phyloP scores from a whole-genome alignment of 768 basidiomycete genomes.

The Mycena belliarum region DNA sequence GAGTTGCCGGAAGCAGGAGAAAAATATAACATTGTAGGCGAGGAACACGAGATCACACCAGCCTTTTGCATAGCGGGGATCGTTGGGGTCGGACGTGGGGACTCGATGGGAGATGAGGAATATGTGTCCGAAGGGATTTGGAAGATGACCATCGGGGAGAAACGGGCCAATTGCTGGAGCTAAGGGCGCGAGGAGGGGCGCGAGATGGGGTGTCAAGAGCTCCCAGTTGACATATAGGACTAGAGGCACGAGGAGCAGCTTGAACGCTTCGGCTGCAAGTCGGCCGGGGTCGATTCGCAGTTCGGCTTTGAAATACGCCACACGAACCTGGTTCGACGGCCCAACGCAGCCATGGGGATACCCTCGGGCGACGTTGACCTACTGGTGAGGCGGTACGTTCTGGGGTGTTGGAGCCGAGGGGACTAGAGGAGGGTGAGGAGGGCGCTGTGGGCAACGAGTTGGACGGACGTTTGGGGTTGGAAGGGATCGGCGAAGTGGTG shows the following conservation, averaged over 20 bases:
- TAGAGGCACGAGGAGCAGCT: constrained; percentile 61
- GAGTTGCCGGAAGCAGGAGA: constrained; percentile 82
- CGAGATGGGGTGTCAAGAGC: constrained; percentile 37
- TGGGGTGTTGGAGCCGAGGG: constrained; percentile 40
- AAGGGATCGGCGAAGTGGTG: constrained; percentile 68
- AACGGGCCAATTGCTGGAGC: constrained; percentile 35
- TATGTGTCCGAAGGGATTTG: constrained; percentile 75
- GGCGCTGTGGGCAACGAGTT: neutral
- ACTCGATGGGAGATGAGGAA: constrained; percentile 73
- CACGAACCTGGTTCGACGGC: constrained; percentile 68
- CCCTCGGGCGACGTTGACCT: constrained; percentile 15
- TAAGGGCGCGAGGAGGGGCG: constrained; percentile 11
- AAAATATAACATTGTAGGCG: constrained; percentile 82
- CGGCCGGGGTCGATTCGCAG: constrained; percentile 36
- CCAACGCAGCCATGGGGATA: constrained; percentile 63
- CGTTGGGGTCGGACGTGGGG: constrained; percentile 48
- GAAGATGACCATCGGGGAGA: constrained; percentile 40
- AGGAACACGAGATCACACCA: constrained; percentile 79
- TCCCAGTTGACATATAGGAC: constrained; percentile 70
- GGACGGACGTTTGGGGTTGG: constrained; percentile 60
- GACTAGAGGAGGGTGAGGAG: constrained; percentile 32
- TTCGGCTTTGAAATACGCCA: neutral
- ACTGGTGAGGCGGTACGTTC: constrained; percentile 37
- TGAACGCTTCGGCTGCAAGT: constrained; percentile 69
- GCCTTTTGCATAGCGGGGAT: constrained; percentile 70